Percentiles rank a stretch among this genome's conserved stretches.
These are phyloP conservation scores for Yarrowia yakushimensis DNA, from an alignment of 805 yeast genomes.

Conservation along the genomic window DNA sequence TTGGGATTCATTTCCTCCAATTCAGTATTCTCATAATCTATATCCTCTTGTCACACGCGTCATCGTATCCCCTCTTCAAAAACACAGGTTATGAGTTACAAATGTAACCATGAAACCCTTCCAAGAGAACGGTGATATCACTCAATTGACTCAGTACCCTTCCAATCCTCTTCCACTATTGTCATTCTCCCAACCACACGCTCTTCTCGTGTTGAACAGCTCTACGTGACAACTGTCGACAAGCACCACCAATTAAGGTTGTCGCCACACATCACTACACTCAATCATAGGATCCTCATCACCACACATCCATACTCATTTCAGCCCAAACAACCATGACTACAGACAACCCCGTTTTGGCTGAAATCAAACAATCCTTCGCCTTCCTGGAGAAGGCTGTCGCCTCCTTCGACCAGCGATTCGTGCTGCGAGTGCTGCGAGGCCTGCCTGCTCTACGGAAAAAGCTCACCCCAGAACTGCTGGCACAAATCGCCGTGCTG, in stretches of 20 bases:
- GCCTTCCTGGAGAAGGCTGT: conserved; percentile 59
- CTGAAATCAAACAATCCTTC: conserved; percentile 42
- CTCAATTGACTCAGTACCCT: not conserved
- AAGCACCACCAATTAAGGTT: not conserved
- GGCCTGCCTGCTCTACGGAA: conserved; percentile 75
- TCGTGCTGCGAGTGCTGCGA: conserved; percentile 78
- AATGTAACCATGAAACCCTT: too few species aligned
- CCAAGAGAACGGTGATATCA: too few species aligned
- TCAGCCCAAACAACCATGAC: conserved; percentile 11
- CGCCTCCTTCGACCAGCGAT: conserved; percentile 75
- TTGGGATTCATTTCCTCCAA: too few species aligned
- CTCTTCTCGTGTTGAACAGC: not conserved
- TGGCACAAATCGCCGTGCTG: conserved; percentile 52
- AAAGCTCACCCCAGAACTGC: conserved; percentile 51
- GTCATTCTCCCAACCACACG: not conserved
- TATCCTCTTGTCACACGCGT: too few species aligned
- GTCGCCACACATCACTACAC: conserved; percentile 20
- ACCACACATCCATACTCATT: not conserved
- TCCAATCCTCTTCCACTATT: too few species aligned
- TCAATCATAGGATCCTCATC: not conserved
- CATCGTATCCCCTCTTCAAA: not conserved
- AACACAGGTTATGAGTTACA: not conserved
- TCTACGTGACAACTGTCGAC: not conserved
- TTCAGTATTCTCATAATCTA: too few species aligned
- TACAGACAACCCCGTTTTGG: conserved; percentile 7